Conservation (phyloP, 495 filamentous ascomycete species). For the Xeromyces bisporus region DNA sequence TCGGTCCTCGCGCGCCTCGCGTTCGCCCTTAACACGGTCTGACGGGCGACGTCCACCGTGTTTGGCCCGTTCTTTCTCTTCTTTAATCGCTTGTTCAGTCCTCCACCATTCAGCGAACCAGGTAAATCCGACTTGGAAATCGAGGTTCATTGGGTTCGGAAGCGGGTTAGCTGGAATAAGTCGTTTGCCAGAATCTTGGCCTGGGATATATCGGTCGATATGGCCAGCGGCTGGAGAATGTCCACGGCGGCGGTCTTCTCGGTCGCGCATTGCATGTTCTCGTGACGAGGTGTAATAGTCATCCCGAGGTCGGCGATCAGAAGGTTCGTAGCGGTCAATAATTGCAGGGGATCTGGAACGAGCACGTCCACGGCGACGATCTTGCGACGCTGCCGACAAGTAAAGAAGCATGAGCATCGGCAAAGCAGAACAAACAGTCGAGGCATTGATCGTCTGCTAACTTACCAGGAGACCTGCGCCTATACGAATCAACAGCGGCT, state of each 20-base stretch:
- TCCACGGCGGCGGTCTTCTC: constrained; percentile 48
- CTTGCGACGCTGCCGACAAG: constrained; percentile 21
- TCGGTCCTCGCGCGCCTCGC: constrained; percentile 68
- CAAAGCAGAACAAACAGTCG: not conserved
- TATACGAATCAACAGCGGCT: constrained; percentile 21
- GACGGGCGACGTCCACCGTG: constrained; percentile 57
- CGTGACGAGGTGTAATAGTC: constrained; percentile 36
- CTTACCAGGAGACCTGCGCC: constrained; percentile 38
- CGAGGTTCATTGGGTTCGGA: constrained; percentile 64
- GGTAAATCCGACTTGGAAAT: constrained; percentile 90
- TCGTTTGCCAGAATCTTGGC: constrained; percentile 47
- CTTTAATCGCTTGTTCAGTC: constrained; percentile 65
- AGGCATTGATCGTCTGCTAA: constrained; percentile 1
- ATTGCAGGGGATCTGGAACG: constrained; percentile 57
- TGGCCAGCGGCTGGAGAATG: constrained; percentile 47
- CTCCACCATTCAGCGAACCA: constrained; percentile 98
- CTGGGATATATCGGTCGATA: constrained; percentile 93
- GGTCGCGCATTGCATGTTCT: constrained; percentile 52
- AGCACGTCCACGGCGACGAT: constrained; percentile 32
- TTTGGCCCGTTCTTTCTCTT: constrained; percentile 64
- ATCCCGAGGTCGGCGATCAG: constrained; percentile 33
- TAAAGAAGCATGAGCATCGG: constrained; percentile 2
- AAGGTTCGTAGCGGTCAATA: constrained; percentile 58
- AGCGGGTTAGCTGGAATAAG: constrained; percentile 53
- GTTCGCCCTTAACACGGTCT: constrained; percentile 53